Evolutionary conservation across 2,329 filamentous ascomycete genomes (phyloP).

Genomic region (Ceratocystis albifundus): DNA sequence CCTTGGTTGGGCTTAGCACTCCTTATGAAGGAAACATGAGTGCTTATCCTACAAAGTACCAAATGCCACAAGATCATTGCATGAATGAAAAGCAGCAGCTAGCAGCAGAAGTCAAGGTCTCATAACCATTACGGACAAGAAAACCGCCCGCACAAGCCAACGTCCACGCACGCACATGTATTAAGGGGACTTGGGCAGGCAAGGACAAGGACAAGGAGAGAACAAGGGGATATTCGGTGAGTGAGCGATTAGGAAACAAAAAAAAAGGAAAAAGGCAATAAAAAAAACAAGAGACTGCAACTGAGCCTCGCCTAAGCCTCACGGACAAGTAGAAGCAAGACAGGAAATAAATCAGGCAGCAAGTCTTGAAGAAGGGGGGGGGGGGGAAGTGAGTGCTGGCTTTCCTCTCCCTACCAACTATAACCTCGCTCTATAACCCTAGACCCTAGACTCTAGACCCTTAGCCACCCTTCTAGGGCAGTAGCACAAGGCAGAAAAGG

Average conservation of each 20-base stretch:
- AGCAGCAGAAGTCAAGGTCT: neutral
- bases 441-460: slow-evolving; percentile 3
- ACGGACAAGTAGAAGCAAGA: no score
- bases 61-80: neutral
- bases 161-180: neutral
- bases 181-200: neutral
- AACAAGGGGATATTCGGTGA: neutral
- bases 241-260: neutral
- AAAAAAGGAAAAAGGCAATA: no score
- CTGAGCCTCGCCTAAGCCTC: no score
- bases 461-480: neutral
- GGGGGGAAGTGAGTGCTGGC: neutral
- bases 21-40: neutral
- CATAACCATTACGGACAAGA: neutral
- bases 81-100: neutral
- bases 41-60: neutral
- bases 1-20: neutral
- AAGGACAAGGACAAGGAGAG: neutral
- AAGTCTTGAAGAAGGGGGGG: neutral
- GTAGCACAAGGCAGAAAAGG: neutral
- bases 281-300: neutral
- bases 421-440: neutral
- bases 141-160: neutral
- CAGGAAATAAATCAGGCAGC: neutral
- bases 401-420: neutral